Conservation (phyloP, 1,284 basidiomycete species). For the Cryptococcus sp. region DNA sequence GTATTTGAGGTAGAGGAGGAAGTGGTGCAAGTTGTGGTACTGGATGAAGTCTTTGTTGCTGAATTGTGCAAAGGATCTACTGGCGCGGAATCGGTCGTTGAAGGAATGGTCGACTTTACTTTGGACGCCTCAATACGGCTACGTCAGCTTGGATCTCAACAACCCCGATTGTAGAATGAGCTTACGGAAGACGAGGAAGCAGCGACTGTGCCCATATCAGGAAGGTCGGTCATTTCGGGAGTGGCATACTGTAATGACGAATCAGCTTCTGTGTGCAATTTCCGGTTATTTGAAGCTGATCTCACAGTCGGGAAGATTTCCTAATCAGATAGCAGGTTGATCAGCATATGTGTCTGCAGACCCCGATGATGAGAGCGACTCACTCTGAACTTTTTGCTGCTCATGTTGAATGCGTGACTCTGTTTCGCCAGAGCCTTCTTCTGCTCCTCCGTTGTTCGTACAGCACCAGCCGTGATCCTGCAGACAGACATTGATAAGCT, state of each 20-base stretch:
- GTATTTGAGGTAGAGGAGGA: neutral
- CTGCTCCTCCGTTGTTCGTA: constrained; percentile 76
- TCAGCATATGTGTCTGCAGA: neutral
- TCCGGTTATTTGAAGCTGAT: no score
- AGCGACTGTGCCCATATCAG: constrained; percentile 71
- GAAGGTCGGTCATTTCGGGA: constrained; percentile 66
- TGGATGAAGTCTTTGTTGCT: constrained; percentile 1
- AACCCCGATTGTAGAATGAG: constrained; percentile 9
- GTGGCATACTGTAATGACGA: constrained; percentile 63
- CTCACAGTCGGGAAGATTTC: constrained; percentile 14
- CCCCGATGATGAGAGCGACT: constrained; percentile 7
- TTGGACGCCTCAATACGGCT: constrained; percentile 19
- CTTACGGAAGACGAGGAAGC: constrained; percentile 15
- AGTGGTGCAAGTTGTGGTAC: neutral
- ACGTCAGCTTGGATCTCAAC: constrained; percentile 1
- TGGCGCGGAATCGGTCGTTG: no score
- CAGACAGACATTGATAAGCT: neutral
- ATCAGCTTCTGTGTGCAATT: constrained; percentile 2
- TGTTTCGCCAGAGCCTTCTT: constrained; percentile 73
- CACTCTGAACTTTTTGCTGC: constrained; percentile 71
- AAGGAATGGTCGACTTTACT: neutral
- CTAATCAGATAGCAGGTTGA: neutral
- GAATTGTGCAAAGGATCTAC: constrained; percentile 3
- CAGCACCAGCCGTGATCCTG: constrained; percentile 85
- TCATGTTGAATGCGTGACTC: constrained; percentile 82